Evolutionary conservation across 352 stramenopile genomes (phyloP).

Genomic region (Chrysophaeum taylorii): DNA sequence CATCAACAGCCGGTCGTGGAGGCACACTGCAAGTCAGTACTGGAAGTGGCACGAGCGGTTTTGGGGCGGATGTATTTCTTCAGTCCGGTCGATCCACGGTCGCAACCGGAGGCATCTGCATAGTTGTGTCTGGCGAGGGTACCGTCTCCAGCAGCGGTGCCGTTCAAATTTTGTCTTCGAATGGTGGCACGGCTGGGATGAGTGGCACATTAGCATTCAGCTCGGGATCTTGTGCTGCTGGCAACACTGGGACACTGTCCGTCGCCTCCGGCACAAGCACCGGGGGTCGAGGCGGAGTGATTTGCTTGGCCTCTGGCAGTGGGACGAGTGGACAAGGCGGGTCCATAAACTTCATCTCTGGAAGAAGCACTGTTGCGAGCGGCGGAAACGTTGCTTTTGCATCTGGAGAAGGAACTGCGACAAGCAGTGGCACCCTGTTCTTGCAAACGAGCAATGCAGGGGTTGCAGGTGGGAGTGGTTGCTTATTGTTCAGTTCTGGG

Average conservation of each 20-base stretch:
- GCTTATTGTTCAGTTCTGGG: slow-evolving; percentile 26
- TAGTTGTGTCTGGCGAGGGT: background rate
- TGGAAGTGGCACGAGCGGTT: slow-evolving; percentile 17
- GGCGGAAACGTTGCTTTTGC: background rate
- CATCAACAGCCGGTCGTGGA: slow-evolving; percentile 20
- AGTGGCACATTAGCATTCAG: slow-evolving; percentile 18
- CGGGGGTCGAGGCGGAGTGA: background rate
- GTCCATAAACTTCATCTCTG: no score
- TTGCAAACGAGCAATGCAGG: background rate
- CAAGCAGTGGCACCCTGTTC: background rate
- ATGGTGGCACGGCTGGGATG: background rate
- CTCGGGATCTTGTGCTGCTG: slow-evolving; percentile 19
- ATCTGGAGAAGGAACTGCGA: background rate
- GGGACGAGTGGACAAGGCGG: background rate
- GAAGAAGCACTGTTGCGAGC: no score
- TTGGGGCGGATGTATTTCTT: slow-evolving; percentile 23
- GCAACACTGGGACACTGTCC: no score
- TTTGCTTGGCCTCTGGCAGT: background rate
- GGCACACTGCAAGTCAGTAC: slow-evolving; percentile 21
- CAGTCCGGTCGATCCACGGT: slow-evolving; percentile 11
- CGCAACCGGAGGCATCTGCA: background rate
- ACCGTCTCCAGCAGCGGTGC: background rate
- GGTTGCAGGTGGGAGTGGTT: slow-evolving; percentile 18
- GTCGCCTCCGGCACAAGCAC: background rate
- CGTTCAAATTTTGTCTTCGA: background rate